Base-by-base conservation (phyloP, 169 alveolate species). In the Eimeria acervulina region DNA sequence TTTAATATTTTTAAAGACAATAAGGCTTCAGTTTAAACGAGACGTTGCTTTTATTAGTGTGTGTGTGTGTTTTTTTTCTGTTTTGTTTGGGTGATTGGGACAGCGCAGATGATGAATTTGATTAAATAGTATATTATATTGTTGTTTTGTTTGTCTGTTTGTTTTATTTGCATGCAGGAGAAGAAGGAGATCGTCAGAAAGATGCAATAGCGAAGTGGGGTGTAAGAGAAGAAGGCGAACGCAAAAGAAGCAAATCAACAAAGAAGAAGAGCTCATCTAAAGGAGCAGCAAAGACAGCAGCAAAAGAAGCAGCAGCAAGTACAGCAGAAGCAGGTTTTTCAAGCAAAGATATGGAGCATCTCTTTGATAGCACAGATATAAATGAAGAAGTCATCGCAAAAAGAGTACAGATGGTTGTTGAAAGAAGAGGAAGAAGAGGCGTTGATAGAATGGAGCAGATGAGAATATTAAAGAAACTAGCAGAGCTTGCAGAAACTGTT, bases 351-450 rank as follows among this genome's bases (percentile, higher is more conserved):
- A 97, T 97, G 90, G 97, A 97, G 38, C 96, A 97, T 28, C 97
- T 97, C 90, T 96, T 97, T 38, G 98, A 97, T 42, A 97, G 97
- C 84, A 97, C 97, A 31, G 96, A 97, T 95, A 81, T 98, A 38
- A 88, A 97, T 51, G 99, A 96, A 55, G 99, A 98, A 1, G 98
- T 96, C 59, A 97, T 98, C 70, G 97, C 97, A 90, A 83, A 95
- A 68, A 95, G 98, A 38, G 98, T 98, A 26, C 98, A 97, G 96
- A 95, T 98, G 85, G 98, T 98, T 8, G 98, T 98, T 12, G 99
- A 98, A 92, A 98, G 97, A 88, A 97, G 99, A 44, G 99, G 99
- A 21, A 97, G 98, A 81, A 95, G 98, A 36, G 99, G 99, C 28
- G 98, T 98, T 42, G 98, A 98, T 87, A 98, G 97, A 38, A 97